A percentile compares a stretch with the other conserved stretches of the same genome.
Conservation (phyloP, 2,329 filamentous ascomycete genomes). For the Monilinia laxa region DNA sequence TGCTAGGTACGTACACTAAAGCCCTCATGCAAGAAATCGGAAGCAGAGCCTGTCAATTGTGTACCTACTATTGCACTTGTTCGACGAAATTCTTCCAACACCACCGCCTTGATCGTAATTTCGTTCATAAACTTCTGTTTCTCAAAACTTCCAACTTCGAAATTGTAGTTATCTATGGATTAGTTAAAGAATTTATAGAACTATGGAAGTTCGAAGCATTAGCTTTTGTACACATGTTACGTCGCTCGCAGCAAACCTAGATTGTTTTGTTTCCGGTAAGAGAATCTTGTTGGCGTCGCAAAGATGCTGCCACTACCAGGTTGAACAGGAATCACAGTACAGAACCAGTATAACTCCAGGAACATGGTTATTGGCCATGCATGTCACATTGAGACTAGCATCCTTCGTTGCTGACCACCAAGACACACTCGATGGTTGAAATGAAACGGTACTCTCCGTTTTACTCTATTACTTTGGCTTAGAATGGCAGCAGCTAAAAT, state of each 20-base stretch:
- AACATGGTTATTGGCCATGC: constrained; percentile 11
- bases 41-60: constrained; percentile 2
- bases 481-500: neutral
- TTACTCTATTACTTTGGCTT: neutral
- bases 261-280: constrained; percentile 5
- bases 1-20: neutral
- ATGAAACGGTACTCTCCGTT: neutral
- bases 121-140: neutral
- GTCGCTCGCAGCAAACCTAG: constrained; percentile 1
- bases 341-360: constrained; percentile 8
- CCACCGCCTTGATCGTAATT: neutral
- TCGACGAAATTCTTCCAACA: constrained; percentile 17
- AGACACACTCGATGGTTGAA: neutral
- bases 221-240: constrained; percentile 11
- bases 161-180: neutral
- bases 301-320: constrained; percentile 6
- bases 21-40: constrained; percentile 9
- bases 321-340: neutral
- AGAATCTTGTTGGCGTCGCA: neutral
- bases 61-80: constrained; percentile 6
- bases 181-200: neutral
- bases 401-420: constrained; percentile 8
- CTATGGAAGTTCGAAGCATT: neutral
- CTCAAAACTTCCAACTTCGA: neutral
- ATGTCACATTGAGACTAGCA: neutral